These are phyloP conservation scores for Ogataea methylovora DNA, from an alignment of 805 yeast genomes.

Conservation along the genomic window DNA sequence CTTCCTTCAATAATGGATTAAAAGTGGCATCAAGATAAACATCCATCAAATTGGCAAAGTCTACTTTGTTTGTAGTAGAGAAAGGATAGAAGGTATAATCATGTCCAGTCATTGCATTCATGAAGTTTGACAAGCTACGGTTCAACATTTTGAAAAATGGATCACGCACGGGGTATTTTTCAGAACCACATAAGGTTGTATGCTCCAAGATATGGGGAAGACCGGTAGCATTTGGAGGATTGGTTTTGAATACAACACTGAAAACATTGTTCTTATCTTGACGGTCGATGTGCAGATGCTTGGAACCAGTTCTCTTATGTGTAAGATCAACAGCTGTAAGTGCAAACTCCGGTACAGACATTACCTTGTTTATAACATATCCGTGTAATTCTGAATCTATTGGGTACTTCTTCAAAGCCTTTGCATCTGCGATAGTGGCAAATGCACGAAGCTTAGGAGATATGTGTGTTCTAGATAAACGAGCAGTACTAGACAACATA, in stretches of 20 bases:
- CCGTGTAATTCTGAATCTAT: constrained; percentile 60
- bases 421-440: constrained; percentile 8
- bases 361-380: constrained; percentile 53
- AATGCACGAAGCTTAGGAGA: neutral
- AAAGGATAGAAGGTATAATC: constrained; percentile 96
- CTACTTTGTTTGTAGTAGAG: constrained; percentile 83
- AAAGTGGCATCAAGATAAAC: constrained; percentile 86
- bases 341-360: constrained; percentile 75
- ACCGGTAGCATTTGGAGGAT: constrained; percentile 92
- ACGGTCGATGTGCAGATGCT: constrained; percentile 80
- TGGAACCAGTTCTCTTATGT: constrained; percentile 65
- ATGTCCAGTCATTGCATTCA: constrained; percentile 99
- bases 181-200: constrained; percentile 91
- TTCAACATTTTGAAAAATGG: constrained; percentile 97
- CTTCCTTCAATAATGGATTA: constrained; percentile 67
- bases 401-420: constrained; percentile 41
- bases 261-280: constrained; percentile 84
- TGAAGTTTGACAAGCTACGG: constrained; percentile 87
- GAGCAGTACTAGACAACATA: neutral
- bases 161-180: constrained; percentile 87
- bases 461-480: neutral
- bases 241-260: constrained; percentile 83
- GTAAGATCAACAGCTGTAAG: constrained; percentile 67
- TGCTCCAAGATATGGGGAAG: constrained; percentile 96
- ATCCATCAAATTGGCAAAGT: constrained; percentile 74